Conservation (phyloP, 352 stramenopile species). For the Thraustochytrium sp. region DNA sequence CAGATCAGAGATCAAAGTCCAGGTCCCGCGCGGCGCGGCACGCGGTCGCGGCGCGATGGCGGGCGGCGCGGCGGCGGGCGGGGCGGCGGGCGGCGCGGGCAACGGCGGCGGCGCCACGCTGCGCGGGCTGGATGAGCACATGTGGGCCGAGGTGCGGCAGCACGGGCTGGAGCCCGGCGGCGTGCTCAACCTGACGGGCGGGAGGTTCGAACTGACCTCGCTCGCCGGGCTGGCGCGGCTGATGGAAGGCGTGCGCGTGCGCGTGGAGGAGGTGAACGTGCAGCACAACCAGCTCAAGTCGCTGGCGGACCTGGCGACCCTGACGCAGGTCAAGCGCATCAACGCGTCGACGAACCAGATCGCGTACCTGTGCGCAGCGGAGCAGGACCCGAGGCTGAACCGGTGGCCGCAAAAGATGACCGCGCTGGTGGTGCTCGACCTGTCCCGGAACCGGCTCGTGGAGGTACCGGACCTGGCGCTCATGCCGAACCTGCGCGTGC, state of each 20-base stretch:
- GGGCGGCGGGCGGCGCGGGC: no score
- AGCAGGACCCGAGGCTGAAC: not conserved
- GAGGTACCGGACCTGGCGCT: not conserved
- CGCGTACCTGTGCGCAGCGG: not conserved
- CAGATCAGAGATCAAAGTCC: no score
- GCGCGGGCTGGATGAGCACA: not conserved
- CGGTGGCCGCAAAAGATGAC: not conserved
- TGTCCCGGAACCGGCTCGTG: not conserved
- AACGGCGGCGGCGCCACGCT: not conserved
- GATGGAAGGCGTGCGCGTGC: not conserved
- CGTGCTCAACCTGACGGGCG: not conserved
- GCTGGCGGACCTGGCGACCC: not conserved
- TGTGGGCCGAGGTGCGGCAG: not conserved
- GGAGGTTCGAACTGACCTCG: not conserved
- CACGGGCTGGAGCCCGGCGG: not conserved
- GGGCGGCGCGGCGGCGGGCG: no score
- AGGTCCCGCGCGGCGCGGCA: not conserved
- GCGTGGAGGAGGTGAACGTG: not conserved
- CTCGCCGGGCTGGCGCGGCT: not conserved
- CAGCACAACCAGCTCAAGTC: not conserved
- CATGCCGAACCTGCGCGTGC: not conserved
- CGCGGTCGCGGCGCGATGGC: not conserved
- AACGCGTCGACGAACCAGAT: not conserved
- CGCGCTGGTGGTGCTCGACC: not conserved
- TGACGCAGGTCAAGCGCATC: not conserved